Evolutionary conservation across 176 grass and related monocot genomes (phyloP).

Genomic region (Oryza glumipatula): DNA sequence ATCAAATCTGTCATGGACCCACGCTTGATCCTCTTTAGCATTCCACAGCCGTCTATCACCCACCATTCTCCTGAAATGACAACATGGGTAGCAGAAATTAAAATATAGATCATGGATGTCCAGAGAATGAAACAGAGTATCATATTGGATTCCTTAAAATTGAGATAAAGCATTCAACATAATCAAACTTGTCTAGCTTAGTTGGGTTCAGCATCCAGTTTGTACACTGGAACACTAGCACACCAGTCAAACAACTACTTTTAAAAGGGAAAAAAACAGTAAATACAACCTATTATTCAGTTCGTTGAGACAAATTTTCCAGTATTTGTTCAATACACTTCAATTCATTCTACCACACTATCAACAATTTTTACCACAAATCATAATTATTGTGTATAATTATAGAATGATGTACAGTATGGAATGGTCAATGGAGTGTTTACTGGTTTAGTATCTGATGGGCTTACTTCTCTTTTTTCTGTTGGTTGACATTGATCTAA

Average conservation of each 20-base stretch:
- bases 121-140: neutral
- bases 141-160: neutral
- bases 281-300: neutral
- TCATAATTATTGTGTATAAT: neutral
- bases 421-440: neutral
- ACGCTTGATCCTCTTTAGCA: constrained; percentile 76
- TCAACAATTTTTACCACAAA: neutral
- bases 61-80: constrained; percentile 54
- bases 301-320: neutral
- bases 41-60: constrained; percentile 71
- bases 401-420: neutral
- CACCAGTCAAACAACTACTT: neutral
- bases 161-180: constrained; percentile 12
- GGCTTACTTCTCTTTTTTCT: neutral
- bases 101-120: constrained; percentile 16
- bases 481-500: constrained; percentile 1
- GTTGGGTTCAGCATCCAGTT: constrained; percentile 24
- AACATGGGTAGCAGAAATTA: constrained; percentile 12
- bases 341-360: neutral
- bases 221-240: neutral
- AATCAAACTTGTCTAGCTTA: neutral
- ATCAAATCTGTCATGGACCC: constrained; percentile 95
- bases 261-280: neutral
- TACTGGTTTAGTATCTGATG: neutral
- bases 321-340: neutral